A percentile compares a stretch with the other conserved stretches of the same genome.
These are phyloP conservation scores for Poa annua DNA, from an alignment of 176 grass and related monocot genomes.

Conservation along the genomic window DNA sequence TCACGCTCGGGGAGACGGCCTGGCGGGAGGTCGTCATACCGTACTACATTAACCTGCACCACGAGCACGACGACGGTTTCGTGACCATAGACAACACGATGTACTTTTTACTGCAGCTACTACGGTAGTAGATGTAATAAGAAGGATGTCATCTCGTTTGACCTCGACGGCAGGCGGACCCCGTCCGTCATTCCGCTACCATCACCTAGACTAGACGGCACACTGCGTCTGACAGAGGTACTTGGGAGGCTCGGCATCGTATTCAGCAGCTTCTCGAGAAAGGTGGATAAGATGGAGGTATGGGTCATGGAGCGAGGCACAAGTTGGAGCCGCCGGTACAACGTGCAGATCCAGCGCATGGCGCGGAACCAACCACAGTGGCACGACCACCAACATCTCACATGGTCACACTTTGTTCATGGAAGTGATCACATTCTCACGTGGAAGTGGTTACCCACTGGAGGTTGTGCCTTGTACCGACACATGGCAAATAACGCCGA, in stretches of 20 bases:
- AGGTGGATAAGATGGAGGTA: neutral
- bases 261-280: neutral
- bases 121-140: neutral
- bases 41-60: no score
- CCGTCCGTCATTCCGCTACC: neutral
- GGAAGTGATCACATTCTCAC: neutral
- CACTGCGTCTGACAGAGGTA: neutral
- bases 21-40: neutral
- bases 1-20: neutral
- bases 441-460: neutral
- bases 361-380: neutral
- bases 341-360: neutral
- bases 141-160: neutral
- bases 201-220: neutral
- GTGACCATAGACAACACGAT: neutral
- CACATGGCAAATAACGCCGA: neutral
- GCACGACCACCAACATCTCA: neutral
- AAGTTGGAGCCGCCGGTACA: neutral
- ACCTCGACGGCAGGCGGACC: neutral
- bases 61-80: neutral
- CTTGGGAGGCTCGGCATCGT: neutral
- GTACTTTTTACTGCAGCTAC: neutral
- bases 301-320: neutral
- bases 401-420: neutral
- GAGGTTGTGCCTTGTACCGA: neutral